Evolutionary conservation across 192 early-diverging fungal species (phyloP), one percentile per base, ranked within the genome.

Genomic region (Phlyctochytrium arcticum): DNA sequence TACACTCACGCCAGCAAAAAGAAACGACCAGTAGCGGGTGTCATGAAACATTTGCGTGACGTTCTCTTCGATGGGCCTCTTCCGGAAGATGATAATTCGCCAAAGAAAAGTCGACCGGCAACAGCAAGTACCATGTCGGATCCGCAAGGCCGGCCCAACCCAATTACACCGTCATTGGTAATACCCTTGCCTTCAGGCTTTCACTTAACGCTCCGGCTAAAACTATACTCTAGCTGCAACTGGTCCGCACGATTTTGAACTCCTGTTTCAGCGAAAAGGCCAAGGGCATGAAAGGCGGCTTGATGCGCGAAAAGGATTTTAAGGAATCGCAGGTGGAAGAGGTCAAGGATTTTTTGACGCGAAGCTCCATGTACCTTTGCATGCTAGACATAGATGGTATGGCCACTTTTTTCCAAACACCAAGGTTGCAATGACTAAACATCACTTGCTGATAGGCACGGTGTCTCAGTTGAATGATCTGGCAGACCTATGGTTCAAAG

Each of bases 401-500:
- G 6, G 26, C 2, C 26, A 61, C 8, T 12, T 15, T 19, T n/a
- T 12, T 2, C 23, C 23, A 2, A 32, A 58, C 21, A 2, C 21
- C 23, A 19, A 10, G 55, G 12, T 44, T 44, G 15, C 39, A 44
- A n/a, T 44, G 39, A 44, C 39, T 57, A 9, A 32, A 33, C n/a
- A 31, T 2, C 33, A 17, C 2, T 36, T 58, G 17, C 17, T 58
- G 57, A 36, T 30, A 70, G 73, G 59, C 23, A 76, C 76, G 4
- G 62, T 75, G 15, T 31, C 36, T 5, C 19, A 62, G 12, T 50
- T 63, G n/a, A 33, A 48, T 1, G 64, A 83, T 42, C 49, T 83
- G 10, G 69, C 80, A 12, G 68, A 78, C 27, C 57, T 84, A 24
- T 84, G 82, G 82, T 81, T 74, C 56, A 81, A 79, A 51, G 82